These are phyloP conservation scores for Penicillium sp. DNA, from an alignment of 2,329 filamentous ascomycete genomes.

Conservation along the genomic window DNA sequence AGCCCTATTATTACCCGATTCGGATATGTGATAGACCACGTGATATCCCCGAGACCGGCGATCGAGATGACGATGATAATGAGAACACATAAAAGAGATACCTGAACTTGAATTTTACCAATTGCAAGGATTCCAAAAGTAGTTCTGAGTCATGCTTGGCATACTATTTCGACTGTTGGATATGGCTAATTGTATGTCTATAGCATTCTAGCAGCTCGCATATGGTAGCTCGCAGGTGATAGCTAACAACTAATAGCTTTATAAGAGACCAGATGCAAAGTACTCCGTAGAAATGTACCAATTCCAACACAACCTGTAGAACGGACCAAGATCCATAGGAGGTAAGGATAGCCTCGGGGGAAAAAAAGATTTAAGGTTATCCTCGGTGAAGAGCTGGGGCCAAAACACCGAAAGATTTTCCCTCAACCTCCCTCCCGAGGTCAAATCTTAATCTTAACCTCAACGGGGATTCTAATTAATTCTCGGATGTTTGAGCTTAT, in stretches of 20 bases:
- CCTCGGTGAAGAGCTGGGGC: conserved; percentile 23
- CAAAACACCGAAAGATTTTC: conserved; percentile 17
- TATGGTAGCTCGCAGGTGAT: neutral
- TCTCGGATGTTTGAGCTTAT: neutral
- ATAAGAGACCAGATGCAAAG: neutral
- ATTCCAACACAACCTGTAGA: no score
- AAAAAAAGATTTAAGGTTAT: conserved; percentile 16
- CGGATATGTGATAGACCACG: neutral
- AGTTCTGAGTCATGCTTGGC: neutral
- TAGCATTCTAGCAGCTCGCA: neutral
- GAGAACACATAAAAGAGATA: neutral
- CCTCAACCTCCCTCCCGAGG: conserved; percentile 2
- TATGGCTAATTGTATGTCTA: neutral
- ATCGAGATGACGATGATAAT: neutral
- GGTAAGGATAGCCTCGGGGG: neutral
- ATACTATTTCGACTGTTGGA: neutral
- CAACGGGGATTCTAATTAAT: conserved; percentile 6
- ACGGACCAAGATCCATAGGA: neutral
- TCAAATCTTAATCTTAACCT: conserved; percentile 10
- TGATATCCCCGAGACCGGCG: neutral
- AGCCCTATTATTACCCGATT: neutral
- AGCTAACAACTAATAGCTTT: neutral
- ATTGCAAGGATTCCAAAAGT: neutral
- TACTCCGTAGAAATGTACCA: neutral
- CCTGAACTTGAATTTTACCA: neutral